Conservation (phyloP, 2,329 filamentous ascomycete species). For the Colletotrichum musicola region DNA sequence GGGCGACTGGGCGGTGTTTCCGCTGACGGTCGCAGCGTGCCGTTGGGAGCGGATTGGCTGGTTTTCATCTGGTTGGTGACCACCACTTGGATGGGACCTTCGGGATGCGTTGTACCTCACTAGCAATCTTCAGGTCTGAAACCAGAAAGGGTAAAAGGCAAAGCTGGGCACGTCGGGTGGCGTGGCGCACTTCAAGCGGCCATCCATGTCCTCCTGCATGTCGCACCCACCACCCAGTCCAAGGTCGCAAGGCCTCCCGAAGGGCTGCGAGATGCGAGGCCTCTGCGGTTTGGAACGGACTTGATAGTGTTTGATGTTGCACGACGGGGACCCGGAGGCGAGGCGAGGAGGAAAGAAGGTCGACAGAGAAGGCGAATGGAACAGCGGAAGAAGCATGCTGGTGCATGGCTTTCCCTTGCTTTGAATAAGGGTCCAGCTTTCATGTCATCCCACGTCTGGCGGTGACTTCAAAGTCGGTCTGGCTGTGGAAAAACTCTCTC, state of each 20-base stretch:
- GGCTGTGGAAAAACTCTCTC: slow-evolving; percentile 8
- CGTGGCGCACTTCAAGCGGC: slow-evolving; percentile 33
- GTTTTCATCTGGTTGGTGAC: background rate
- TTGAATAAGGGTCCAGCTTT: slow-evolving; percentile 20
- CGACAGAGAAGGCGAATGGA: background rate
- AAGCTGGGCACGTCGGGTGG: slow-evolving; percentile 27
- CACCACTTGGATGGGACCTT: background rate
- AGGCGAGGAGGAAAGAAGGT: background rate
- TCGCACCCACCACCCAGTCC: slow-evolving; percentile 28
- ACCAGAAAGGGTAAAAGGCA: slow-evolving; percentile 31
- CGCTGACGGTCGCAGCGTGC: background rate
- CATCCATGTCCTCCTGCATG: slow-evolving; percentile 34
- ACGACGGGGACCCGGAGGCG: slow-evolving; percentile 1
- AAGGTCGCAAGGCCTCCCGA: slow-evolving; percentile 22
- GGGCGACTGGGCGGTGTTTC: slow-evolving; percentile 6
- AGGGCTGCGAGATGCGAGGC: slow-evolving; percentile 19
- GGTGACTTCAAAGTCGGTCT: slow-evolving; percentile 6
- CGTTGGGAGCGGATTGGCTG: background rate
- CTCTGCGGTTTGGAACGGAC: background rate
- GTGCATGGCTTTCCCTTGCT: slow-evolving; percentile 26
- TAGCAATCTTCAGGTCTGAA: slow-evolving; percentile 35
- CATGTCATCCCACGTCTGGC: slow-evolving; percentile 31
- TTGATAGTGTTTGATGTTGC: slow-evolving; percentile 12
- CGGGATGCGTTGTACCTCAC: slow-evolving; percentile 8
- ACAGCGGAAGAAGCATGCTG: slow-evolving; percentile 14